These are phyloP conservation scores for Hippophae rhamnoides DNA, from an alignment of 306 rosid genomes.

Conservation along the genomic window DNA sequence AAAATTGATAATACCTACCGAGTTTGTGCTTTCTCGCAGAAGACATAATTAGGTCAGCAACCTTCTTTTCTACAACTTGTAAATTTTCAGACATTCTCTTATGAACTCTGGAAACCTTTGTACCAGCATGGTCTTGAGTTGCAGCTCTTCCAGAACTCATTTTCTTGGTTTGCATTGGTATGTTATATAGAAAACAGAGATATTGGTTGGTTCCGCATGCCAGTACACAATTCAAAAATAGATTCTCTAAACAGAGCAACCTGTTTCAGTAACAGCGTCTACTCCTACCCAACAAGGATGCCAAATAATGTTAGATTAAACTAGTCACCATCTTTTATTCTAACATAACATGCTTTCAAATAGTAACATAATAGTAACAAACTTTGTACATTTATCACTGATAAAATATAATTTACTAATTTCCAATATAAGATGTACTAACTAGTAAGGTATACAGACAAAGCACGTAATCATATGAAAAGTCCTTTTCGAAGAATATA, in stretches of 20 bases:
- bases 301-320: background rate
- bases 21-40: slow-evolving; percentile 56
- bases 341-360: background rate
- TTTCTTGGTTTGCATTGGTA: slow-evolving; percentile 71
- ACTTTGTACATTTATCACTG: too few relatives aligned
- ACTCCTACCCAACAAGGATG: background rate
- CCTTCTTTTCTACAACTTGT: slow-evolving; percentile 47
- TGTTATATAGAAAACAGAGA: slow-evolving; percentile 13
- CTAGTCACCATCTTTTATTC: background rate
- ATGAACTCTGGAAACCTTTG: slow-evolving; percentile 60
- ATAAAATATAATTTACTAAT: too few relatives aligned
- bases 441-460: too few relatives aligned
- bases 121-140: slow-evolving; percentile 35
- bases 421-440: too few relatives aligned
- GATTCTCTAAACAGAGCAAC: slow-evolving; percentile 6
- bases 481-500: too few relatives aligned
- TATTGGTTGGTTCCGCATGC: slow-evolving; percentile 7
- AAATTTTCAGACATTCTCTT: slow-evolving; percentile 45
- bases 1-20: slow-evolving; percentile 28
- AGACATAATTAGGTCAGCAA: slow-evolving; percentile 56
- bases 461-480: too few relatives aligned
- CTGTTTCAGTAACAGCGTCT: background rate
- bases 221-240: slow-evolving; percentile 16
- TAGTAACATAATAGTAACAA: background rate
- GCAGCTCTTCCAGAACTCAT: slow-evolving; percentile 43